A percentile compares a stretch with the other conserved stretches of the same genome.
Evolutionary conservation across 2,329 filamentous ascomycete species (phyloP).

Genomic region (Fusarium aywerte): DNA sequence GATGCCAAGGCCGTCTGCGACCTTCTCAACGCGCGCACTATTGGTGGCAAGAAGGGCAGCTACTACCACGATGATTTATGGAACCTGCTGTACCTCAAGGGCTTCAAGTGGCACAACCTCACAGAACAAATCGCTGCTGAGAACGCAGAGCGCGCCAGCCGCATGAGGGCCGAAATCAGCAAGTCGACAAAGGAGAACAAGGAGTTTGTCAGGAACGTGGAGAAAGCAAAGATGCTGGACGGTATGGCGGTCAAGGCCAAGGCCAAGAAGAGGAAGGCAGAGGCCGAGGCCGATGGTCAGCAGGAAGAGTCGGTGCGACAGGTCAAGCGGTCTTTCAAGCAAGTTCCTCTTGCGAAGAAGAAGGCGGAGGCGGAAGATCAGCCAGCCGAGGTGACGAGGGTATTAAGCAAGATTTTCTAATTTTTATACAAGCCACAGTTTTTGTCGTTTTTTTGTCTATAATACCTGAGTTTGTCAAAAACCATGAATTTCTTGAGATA

Average conservation of each 20-base stretch:
- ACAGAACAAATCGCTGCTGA: slow-evolving; percentile 84
- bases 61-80: slow-evolving; percentile 90
- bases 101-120: slow-evolving; percentile 82
- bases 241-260: slow-evolving; percentile 72
- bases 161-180: slow-evolving; percentile 81
- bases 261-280: slow-evolving; percentile 54
- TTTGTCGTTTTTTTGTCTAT: slow-evolving; percentile 8
- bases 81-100: slow-evolving; percentile 83
- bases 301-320: slow-evolving; percentile 36
- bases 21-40: slow-evolving; percentile 78
- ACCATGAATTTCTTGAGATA: slow-evolving; percentile 8
- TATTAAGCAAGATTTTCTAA: slow-evolving; percentile 73
- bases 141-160: slow-evolving; percentile 80
- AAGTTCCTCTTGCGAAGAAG: slow-evolving; percentile 69
- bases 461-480: slow-evolving; percentile 23
- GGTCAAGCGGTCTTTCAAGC: slow-evolving; percentile 68
- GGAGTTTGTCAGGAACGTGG: slow-evolving; percentile 81
- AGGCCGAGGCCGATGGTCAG: slow-evolving; percentile 40
- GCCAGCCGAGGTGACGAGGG: slow-evolving; percentile 67
- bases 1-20: slow-evolving; percentile 82
- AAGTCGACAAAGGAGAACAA: slow-evolving; percentile 83
- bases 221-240: slow-evolving; percentile 81
- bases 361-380: slow-evolving; percentile 57
- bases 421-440: slow-evolving; percentile 12
- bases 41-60: slow-evolving; percentile 84